These are phyloP conservation scores for Ceriops zippeliana DNA, from an alignment of 345 rosid species.

Conservation along the genomic window DNA sequence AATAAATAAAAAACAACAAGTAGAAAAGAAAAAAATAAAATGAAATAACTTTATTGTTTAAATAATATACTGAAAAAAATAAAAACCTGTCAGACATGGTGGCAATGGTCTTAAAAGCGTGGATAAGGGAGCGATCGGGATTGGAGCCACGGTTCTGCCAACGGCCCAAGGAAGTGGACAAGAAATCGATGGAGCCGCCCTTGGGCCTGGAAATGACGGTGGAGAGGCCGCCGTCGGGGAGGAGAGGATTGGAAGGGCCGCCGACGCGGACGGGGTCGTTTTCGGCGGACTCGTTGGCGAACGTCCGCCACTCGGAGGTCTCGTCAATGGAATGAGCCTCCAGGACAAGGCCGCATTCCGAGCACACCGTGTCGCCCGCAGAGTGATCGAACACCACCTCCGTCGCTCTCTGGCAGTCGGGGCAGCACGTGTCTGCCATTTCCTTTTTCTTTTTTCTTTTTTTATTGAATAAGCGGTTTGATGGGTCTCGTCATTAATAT, in stretches of 20 bases:
- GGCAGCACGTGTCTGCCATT: slow-evolving; percentile 86
- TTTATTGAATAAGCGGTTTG: too few relatives aligned
- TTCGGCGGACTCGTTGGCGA: slow-evolving; percentile 91
- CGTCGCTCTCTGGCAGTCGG: slow-evolving; percentile 81
- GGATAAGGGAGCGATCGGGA: slow-evolving; percentile 84
- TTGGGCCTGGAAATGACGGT: slow-evolving; percentile 92
- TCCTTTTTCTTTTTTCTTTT: too few relatives aligned
- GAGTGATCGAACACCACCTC: slow-evolving; percentile 97
- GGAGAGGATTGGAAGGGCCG: slow-evolving; percentile 84
- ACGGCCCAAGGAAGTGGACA: slow-evolving; percentile 81
- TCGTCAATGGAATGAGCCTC: slow-evolving; percentile 98
- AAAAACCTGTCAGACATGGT: slow-evolving; percentile 93
- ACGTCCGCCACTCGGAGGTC: slow-evolving; percentile 98
- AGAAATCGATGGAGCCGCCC: slow-evolving; percentile 84
- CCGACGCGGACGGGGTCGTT: slow-evolving; percentile 97
- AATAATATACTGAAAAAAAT: not conserved
- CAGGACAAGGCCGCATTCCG: slow-evolving; percentile 92
- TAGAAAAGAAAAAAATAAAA: not conserved
- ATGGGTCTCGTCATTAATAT: too few relatives aligned
- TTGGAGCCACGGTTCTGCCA: slow-evolving; percentile 98
- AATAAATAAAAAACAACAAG: not conserved
- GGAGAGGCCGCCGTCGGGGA: slow-evolving; percentile 84
- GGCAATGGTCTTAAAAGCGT: slow-evolving; percentile 88
- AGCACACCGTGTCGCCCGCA: slow-evolving; percentile 95
- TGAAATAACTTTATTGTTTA: not conserved